Evolutionary conservation across 495 filamentous ascomycete species (phyloP), one percentile per base, ranked within the genome.

Genomic region (Podospora australis): DNA sequence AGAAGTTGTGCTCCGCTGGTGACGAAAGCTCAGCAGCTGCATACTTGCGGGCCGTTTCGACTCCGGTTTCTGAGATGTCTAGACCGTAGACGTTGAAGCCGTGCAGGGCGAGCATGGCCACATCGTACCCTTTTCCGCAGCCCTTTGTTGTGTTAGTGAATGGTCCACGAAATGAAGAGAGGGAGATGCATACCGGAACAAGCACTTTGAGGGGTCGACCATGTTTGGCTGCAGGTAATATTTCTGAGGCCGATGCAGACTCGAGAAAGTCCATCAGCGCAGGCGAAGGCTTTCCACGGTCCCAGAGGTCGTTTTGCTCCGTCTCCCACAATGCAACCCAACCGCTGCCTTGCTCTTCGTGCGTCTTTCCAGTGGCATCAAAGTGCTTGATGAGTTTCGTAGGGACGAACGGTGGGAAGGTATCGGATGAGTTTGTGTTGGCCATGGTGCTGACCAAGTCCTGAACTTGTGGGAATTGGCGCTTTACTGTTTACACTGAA

Each of bases 101-200:
- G 53, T 77, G 77, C 39, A 79, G 73, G 9, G 80, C 77, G n/a
- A 87, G 69, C 51, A 88, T 68, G 26, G 82, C 68, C 4, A 86
- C 78, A 62, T 88, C 84, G 52, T 87, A 83, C 1, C 84, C 87
- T 43, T 78, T 75, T 3, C 86, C 87, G 55, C 87, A 91, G 6
- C 86, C 87, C 51, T 54, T 28, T 3, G 17, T 14, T 2, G 14
- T 19, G 43, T 10, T 13, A 35, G 11, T 35, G 3, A 39, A 10
- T 39, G 46, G 19, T 9, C 17, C n/a, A 23, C 10, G 7, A 26
- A 26, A 42, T 6, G 0, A 4, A 17, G 28, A 16, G 13, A 36
- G 13, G 17, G 13, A 36, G 17, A 36, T 26, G 28, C 40, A 21
- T 16, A 43, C 40, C 20, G 40, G 40, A 23, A 43, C 40, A 23